These are phyloP conservation scores for Termitomyces sp. DNA, from an alignment of 768 basidiomycete species.

Conservation along the genomic window DNA sequence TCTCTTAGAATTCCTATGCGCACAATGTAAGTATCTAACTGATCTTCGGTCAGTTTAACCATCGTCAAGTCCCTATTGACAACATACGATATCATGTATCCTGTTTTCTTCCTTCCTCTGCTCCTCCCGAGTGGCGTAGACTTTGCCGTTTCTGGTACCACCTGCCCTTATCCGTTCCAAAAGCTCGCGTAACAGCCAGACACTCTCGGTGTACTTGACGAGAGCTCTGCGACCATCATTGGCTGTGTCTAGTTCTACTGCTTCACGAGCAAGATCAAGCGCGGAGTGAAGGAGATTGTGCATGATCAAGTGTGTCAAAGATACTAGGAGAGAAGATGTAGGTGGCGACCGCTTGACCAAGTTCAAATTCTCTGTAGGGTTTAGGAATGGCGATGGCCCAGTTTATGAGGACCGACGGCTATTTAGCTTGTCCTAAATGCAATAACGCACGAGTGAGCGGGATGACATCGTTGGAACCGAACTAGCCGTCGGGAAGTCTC, in stretches of 20 bases:
- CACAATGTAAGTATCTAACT: conserved; percentile 10
- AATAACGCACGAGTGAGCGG: background rate
- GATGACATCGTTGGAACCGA: background rate
- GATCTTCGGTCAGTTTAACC: background rate
- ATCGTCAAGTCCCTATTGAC: background rate
- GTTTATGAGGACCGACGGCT: background rate
- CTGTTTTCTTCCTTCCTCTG: conserved; percentile 4
- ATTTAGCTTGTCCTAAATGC: background rate
- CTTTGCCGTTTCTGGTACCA: background rate
- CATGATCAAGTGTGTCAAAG: background rate
- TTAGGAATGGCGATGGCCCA: background rate
- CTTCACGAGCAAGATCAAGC: conserved; percentile 7
- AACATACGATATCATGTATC: conserved; percentile 9
- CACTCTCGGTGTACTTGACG: conserved; percentile 9
- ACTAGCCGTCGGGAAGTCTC: background rate
- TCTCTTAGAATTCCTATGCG: conserved; percentile 6
- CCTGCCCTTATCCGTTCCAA: background rate
- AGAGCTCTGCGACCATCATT: conserved; percentile 1
- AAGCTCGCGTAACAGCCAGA: conserved; percentile 8
- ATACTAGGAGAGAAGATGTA: background rate
- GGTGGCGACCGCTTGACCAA: background rate
- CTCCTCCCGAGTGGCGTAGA: background rate
- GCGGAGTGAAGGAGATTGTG: conserved; percentile 4
- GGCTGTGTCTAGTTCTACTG: conserved; percentile 4
- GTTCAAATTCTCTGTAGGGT: background rate